These are phyloP conservation scores for Zygosaccharomyces sapae DNA, from an alignment of 1,139 yeast genomes.

Conservation along the genomic window DNA sequence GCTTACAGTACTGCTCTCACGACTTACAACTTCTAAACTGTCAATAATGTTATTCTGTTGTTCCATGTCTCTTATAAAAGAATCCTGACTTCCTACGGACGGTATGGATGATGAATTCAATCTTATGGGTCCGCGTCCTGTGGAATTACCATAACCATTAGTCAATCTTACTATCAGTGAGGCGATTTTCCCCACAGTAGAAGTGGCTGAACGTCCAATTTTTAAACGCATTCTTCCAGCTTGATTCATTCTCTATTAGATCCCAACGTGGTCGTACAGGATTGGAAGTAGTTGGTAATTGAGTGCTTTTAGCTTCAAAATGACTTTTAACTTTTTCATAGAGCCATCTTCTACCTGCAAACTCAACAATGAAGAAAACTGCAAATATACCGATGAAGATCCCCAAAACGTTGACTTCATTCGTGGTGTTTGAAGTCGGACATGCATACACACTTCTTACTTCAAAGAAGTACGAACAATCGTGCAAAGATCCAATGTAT, in stretches of 20 bases:
- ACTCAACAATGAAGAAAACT: constrained; percentile 39
- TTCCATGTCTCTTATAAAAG: constrained; percentile 33
- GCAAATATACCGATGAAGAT: constrained; percentile 34
- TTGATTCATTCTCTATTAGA: constrained; percentile 20
- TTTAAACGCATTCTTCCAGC: constrained; percentile 16
- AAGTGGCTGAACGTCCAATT: constrained; percentile 3
- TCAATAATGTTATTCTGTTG: constrained; percentile 34
- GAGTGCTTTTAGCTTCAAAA: constrained; percentile 6
- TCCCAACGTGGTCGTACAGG: constrained; percentile 25
- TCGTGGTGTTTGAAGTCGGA: constrained; percentile 59
- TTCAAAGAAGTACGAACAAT: constrained; percentile 82
- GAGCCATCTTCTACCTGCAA: constrained; percentile 34
- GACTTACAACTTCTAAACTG: constrained; percentile 26
- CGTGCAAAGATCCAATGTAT: constrained; percentile 66
- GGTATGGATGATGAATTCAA: constrained; percentile 9
- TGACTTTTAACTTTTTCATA: constrained; percentile 16
- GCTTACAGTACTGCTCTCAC: constrained; percentile 9
- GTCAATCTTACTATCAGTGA: background rate
- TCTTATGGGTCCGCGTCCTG: constrained; percentile 12
- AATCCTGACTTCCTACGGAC: constrained; percentile 11
- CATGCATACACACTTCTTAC: constrained; percentile 85
- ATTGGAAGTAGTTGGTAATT: constrained; percentile 2
- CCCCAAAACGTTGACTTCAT: constrained; percentile 36
- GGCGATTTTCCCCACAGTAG: background rate
- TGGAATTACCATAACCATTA: background rate